These are phyloP conservation scores for Diutina mesorugosa DNA, from an alignment of 1,139 yeast species.

Conservation along the genomic window DNA sequence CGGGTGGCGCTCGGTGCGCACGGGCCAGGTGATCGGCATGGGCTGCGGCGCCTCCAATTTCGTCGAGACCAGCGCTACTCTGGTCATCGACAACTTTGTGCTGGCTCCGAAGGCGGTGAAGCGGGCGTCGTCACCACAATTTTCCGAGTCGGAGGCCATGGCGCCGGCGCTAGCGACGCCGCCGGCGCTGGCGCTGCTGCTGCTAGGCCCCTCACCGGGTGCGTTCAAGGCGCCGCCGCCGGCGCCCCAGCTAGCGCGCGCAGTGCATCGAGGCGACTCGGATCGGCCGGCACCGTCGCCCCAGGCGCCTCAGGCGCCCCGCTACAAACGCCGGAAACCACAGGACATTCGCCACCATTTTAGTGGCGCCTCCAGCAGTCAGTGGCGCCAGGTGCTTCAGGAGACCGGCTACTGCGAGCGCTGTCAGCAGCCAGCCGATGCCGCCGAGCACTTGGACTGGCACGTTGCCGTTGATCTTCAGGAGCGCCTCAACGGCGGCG, in stretches of 20 bases:
- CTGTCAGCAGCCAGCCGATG: constrained; percentile 18
- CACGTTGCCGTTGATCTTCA: constrained; percentile 29
- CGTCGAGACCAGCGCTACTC: background rate
- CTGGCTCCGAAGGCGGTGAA: background rate
- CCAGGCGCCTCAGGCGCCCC: background rate
- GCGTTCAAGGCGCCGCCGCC: background rate
- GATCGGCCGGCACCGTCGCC: background rate
- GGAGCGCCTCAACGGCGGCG: constrained; percentile 10
- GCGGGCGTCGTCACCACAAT: too few relatives aligned
- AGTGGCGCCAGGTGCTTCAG: background rate
- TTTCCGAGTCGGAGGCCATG: background rate
- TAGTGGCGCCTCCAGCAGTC: background rate
- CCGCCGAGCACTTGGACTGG: constrained; percentile 27
- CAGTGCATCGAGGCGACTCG: background rate
- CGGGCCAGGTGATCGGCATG: background rate
- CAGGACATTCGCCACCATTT: background rate
- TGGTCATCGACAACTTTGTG: background rate
- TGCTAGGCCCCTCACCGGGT: too few relatives aligned
- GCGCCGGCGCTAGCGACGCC: background rate
- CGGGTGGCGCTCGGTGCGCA: background rate
- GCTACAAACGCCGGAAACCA: background rate
- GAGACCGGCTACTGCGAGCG: background rate
- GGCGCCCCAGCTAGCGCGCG: background rate
- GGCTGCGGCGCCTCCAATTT: background rate
- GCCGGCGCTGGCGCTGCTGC: background rate